Evolutionary conservation across 2,329 filamentous ascomycete species (phyloP).

Genomic region (Clonostachys solani): DNA sequence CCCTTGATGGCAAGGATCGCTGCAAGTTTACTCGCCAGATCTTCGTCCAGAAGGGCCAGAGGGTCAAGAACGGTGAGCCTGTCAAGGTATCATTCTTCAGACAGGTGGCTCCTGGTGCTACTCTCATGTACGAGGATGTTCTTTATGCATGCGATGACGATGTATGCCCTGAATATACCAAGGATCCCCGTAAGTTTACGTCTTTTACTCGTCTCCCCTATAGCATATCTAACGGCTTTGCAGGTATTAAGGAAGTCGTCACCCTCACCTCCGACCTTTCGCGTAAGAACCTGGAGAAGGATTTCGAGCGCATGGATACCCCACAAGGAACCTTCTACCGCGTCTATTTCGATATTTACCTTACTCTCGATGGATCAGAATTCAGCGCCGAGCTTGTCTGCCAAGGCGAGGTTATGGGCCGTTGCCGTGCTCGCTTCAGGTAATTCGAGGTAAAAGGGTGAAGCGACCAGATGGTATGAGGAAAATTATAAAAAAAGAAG

Average conservation of each 20-base stretch:
- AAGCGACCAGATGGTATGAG: no score
- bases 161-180: conserved; percentile 97
- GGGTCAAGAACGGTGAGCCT: conserved; percentile 98
- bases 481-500: no score
- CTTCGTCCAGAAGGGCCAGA: conserved; percentile 96
- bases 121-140: conserved; percentile 99
- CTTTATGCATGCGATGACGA: conserved; percentile 97
- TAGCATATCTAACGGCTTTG: conserved; percentile 15
- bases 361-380: conserved; percentile 94
- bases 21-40: conserved; percentile 99
- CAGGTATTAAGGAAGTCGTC: conserved; percentile 98
- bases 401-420: conserved; percentile 97
- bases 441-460: conserved; percentile 19
- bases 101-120: conserved; percentile 94
- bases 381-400: conserved; percentile 99
- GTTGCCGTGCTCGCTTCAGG: conserved; percentile 86
- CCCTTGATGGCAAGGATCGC: conserved; percentile 91
- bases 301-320: conserved; percentile 99
- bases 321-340: conserved; percentile 95
- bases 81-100: conserved; percentile 99
- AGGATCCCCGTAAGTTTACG: conserved; percentile 88
- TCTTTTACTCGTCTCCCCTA: not conserved
- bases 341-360: conserved; percentile 74
- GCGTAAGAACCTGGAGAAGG: conserved; percentile 97
- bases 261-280: conserved; percentile 96